Evolutionary conservation across 306 rosid species (phyloP), one percentile per base, ranked within the genome.

Genomic region (Quercus parvula): DNA sequence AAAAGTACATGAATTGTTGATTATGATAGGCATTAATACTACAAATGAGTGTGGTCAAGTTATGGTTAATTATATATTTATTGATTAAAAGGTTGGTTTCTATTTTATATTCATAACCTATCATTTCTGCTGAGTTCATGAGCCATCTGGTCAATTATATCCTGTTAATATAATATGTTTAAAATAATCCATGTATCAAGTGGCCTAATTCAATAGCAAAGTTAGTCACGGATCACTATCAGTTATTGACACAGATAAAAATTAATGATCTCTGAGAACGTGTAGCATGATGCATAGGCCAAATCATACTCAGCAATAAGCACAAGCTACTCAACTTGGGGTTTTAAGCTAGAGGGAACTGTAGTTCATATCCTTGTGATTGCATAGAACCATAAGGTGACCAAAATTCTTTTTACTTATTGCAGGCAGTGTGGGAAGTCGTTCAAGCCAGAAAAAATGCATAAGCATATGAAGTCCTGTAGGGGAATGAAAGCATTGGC

Each of bases 371-470:
- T 10, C 54, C 27, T 74, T 76, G 27, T 81, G 84, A 78, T 56
- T 15, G 62, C 79, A 71, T 66, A 74, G 41, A 14, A 59, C 30
- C 67, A 24, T 17, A 22, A 24, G 28, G 17, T 59, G 67, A 59
- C 13, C 14, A 35, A 67, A 67, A 67, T 35, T 13, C 52, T 33
- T 67, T 22, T 33, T 44, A 66, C 41, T 56, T 51, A 71, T 80
- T 91, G 94, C 96, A 94, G 98, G 94, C 94, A 88, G 62, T 92
- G 98, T 76, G 91, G 97, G 54, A 91, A 89, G 84, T 38, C 75
- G 11, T 94, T 94, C 87, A 86, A 82, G 85, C 99, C 99, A 24
- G 97, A 92, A 81, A 92, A 84, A 85, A 71, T 94, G 97, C 87
- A 89, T 76, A 81, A 85, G 30, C 99, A 92, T 85, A 94, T 94